Base-by-base conservation (phyloP, 129 eudicot species). In the Logfia minima region DNA sequence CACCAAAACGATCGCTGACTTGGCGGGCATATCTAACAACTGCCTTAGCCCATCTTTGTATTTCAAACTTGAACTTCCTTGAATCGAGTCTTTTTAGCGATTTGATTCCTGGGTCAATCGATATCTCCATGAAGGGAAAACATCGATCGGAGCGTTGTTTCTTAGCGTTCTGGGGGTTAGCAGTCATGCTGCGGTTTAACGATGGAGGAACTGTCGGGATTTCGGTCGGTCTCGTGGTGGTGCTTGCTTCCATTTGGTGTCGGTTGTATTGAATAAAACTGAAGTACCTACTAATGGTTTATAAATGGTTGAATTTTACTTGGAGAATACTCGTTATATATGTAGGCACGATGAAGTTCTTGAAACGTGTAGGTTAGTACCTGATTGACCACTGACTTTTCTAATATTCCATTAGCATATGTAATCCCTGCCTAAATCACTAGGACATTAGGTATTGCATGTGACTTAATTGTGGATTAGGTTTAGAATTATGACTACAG, bases 21-120 rank as follows among this genome's bases (percentile, higher is more conserved):
- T 91, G 94, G 61, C 92, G 86, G 68, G 97, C 94, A 37, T 91
- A 88, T n/a, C 74, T 28, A 41, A 74, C 97, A 21, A 91, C 97
- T 2, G 83, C 86, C 55, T 85, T 92, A 32, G 97, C 92, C 97
- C 97, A 92, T 85, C 79, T 82, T 69, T 78, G 86, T 85, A 92
- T 89, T 35, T 84, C 87, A 0, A 48, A 31, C 71, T 92, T 92
- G 73, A 92, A 82, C 88, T 86, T 92, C 37, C 77, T 82, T 1
- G 97, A 89, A 79, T 92, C 92, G 35, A 91, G 71, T 34, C 81
- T 78, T 72, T 85, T 81, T 45, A 91, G 62, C 11, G 94, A 81
- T 31, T 85, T 87, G 23, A 78, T 81, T 9, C 84, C 83, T 0
- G 92, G 90, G 8, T 89, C 92, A 1, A 89, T 84, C 3, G 87